Conservation (phyloP, 345 rosid genomes). For the Sisymbrium altissimum region DNA sequence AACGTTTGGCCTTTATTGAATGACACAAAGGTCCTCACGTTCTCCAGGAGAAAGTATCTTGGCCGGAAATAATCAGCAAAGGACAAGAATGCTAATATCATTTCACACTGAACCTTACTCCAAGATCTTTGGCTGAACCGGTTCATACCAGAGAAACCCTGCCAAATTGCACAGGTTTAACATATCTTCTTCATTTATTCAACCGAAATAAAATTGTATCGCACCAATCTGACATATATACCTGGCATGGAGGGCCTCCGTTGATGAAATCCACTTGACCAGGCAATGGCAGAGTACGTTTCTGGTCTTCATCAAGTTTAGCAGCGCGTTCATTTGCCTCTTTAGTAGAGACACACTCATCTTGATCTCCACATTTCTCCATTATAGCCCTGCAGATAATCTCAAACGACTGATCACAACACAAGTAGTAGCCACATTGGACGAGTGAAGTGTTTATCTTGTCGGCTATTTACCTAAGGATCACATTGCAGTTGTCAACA, state of each 20-base stretch:
- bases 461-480: conserved; percentile 47
- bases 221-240: conserved; percentile 9
- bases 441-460: neutral
- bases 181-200: neutral
- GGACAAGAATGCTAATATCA: conserved; percentile 52
- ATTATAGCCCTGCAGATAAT: conserved; percentile 65
- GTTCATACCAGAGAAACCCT: conserved; percentile 98
- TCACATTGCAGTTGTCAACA: conserved; percentile 81
- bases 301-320: conserved; percentile 37
- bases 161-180: conserved; percentile 25
- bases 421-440: neutral
- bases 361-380: conserved; percentile 69
- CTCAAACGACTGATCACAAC: conserved; percentile 12
- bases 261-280: conserved; percentile 91
- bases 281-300: conserved; percentile 41
- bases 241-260: conserved; percentile 99
- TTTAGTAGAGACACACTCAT: conserved; percentile 74
- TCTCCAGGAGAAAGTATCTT: conserved; percentile 77
- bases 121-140: conserved; percentile 76
- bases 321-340: conserved; percentile 57
- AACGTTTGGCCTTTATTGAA: conserved; percentile 85
- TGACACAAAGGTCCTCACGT: conserved; percentile 79
- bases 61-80: conserved; percentile 94
- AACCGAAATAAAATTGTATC: neutral
- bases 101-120: conserved; percentile 87